phyloP scores from a whole-genome alignment of 345 rosid species.

The Syzygium oleosum region DNA sequence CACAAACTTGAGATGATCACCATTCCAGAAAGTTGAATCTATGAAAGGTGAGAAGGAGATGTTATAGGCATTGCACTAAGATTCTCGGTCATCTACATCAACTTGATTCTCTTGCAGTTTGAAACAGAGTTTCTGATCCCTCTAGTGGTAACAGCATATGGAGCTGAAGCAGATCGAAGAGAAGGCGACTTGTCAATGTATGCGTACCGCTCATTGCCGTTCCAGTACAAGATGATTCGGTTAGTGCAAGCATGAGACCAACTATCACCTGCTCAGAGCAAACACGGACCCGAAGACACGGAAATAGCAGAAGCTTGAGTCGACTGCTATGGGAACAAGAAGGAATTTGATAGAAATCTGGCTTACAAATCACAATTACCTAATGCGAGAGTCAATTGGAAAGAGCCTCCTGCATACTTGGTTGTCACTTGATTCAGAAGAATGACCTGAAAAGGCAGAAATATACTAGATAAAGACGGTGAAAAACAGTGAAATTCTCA shows the following conservation, averaged over 20 bases:
- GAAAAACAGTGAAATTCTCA: neutral
- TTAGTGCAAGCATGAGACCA: constrained; percentile 95
- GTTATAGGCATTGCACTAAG: neutral
- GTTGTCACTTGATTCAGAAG: constrained; percentile 86
- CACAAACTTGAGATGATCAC: neutral
- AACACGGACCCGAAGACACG: neutral
- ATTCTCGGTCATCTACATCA: constrained; percentile 25
- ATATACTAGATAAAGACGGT: neutral
- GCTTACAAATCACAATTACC: constrained; percentile 28
- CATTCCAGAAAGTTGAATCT: neutral
- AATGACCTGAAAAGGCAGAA: constrained; percentile 44
- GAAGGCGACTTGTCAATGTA: constrained; percentile 84
- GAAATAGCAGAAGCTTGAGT: neutral
- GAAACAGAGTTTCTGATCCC: constrained; percentile 63
- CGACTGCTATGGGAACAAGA: neutral
- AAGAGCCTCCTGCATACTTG: constrained; percentile 66
- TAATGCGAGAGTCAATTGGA: constrained; percentile 76
- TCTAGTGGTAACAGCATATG: constrained; percentile 61
- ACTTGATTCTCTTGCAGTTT: constrained; percentile 45
- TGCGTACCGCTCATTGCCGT: constrained; percentile 67
- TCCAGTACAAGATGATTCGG: constrained; percentile 80
- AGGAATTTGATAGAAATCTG: neutral
- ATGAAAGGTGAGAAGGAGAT: neutral
- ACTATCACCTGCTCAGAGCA: constrained; percentile 61
- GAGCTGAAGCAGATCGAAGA: constrained; percentile 72